Evolutionary conservation across 768 basidiomycete genomes (phyloP), one percentile per base, ranked within the genome.

Genomic region (Psilocybe tampanensis): DNA sequence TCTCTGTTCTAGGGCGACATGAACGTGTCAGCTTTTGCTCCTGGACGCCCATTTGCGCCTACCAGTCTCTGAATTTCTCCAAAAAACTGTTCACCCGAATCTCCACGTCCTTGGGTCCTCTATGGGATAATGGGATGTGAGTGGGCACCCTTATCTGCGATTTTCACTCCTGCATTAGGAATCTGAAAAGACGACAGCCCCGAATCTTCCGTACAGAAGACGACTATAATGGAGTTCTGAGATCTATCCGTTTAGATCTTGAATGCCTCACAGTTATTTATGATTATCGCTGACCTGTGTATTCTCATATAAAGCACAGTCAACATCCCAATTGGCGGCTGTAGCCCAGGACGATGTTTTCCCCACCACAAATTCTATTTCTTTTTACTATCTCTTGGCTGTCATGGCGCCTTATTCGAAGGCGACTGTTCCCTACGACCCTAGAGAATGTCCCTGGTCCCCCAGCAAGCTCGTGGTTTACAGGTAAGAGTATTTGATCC

Each of bases 381-480:
- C 3, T 49, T 32, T 32, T 2, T 49, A 32, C 26, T 7, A 24
- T 24, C 15, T 22, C 24, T 52, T 52, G 34, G 34, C 19, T 52
- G 15, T 13, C 8, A 32, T 61, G 62, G 64, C 52, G 50, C 21
- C 13, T 63, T 8, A n/a, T 61, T 17, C 55, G 57, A 18, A 49
- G 39, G 9, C 43, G 51, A 26, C n/a, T 62, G 8, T 47, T 48
- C 6, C 59, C 47, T 29, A 49, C 60, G n/a, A 19, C 50, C 13
- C 59, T 78, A 8, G 70, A 74, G 44, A 73, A 73, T 52, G 65
- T 80, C 34, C 76, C 76, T 1, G 76, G 78, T 1, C 79, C 78
- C 0, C 63, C 68, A 6, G 63, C 70, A 0, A 36, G 52, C 5
- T 78, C 77, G 1, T 70, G 71, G 44, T 51, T 70, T 15, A 72